Evolutionary conservation across 495 filamentous ascomycete genomes (phyloP), one percentile per base, ranked within the genome.

Genomic region (Penicillium mononematosum): DNA sequence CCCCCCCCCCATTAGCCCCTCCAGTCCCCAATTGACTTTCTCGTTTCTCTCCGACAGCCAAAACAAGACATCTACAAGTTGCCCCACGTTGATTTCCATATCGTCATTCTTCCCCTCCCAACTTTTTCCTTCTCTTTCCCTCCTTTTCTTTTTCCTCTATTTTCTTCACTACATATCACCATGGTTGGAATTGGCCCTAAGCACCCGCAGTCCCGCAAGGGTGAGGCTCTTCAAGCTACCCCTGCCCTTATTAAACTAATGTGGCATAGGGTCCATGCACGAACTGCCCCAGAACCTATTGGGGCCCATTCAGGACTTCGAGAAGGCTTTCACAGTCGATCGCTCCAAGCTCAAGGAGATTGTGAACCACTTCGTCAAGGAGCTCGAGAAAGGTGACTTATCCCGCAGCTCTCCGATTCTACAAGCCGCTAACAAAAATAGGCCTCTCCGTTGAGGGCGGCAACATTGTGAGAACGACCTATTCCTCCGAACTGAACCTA

Each of bases 381-480:
- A 98, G 78, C 85, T 98, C 53, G 82, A 85, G 56, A 95, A 93
- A 76, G 91, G 91, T 91, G 73, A 41, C 20, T 22, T 4, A 44
- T 17, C 47, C 34, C 34, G 32, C 9, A 17, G 20, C 32, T 39
- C n/a, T 27, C 43, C 24, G 20, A 17, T 51, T n/a, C 25, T 10
- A 20, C n/a, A 8, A 20, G 31, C 39, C 29, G 58, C 44, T 50
- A 41, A 50, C 47, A 63, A 53, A 67, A 49, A 56, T 29, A 89
- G 91, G 92, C 58, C 79, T 98, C 39, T 89, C 81, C 48, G 85
- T 89, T 52, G 88, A 95, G 71, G 94, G 94, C 47, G 92, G 91
- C 49, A 93, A 86, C 71, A 97, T 98, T 70, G 92, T 96, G 74
- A 79, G 91, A 49, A 9, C 78, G 31, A 19, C 51, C 53, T 46